A percentile compares a stretch with the other conserved stretches of the same genome.
phyloP scores from a whole-genome alignment of 352 stramenopile species.

The Phytophthora tubulina region DNA sequence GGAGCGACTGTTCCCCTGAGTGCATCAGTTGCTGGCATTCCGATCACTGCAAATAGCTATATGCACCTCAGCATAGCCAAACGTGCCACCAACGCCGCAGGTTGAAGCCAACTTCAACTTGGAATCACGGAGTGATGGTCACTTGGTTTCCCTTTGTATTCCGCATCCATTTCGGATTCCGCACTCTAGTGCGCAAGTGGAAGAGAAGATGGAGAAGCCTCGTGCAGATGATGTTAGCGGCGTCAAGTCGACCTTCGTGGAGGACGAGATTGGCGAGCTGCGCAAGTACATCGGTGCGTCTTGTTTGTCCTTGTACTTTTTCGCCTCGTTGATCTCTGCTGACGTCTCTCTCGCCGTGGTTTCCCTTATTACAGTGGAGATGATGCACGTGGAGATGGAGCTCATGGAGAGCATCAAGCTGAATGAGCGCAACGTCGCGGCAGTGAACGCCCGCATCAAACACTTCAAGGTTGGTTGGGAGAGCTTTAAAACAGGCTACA shows the following conservation, averaged over 20 bases:
- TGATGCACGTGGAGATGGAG: constrained; percentile 86
- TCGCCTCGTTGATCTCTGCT: neutral
- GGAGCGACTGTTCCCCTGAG: constrained; percentile 27
- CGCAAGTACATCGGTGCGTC: constrained; percentile 73
- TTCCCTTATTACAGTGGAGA: constrained; percentile 57
- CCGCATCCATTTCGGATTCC: constrained; percentile 35
- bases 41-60: constrained; percentile 22
- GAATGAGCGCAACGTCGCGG: constrained; percentile 61
- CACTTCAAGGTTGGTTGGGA: constrained; percentile 56
- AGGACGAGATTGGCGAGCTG: constrained; percentile 68
- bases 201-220: constrained; percentile 25
- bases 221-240: neutral
- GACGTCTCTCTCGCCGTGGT: neutral
- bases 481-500: neutral
- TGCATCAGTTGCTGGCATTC: neutral
- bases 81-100: neutral
- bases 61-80: no score
- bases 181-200: constrained; percentile 25
- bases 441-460: constrained; percentile 57
- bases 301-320: neutral
- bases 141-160: constrained; percentile 36
- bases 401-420: constrained; percentile 75
- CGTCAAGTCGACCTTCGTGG: constrained; percentile 12
- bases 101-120: constrained; percentile 34
- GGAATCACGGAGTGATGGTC: constrained; percentile 47